Conservation (phyloP, 768 basidiomycete genomes). For the Phlebiopsis gigantea region DNA sequence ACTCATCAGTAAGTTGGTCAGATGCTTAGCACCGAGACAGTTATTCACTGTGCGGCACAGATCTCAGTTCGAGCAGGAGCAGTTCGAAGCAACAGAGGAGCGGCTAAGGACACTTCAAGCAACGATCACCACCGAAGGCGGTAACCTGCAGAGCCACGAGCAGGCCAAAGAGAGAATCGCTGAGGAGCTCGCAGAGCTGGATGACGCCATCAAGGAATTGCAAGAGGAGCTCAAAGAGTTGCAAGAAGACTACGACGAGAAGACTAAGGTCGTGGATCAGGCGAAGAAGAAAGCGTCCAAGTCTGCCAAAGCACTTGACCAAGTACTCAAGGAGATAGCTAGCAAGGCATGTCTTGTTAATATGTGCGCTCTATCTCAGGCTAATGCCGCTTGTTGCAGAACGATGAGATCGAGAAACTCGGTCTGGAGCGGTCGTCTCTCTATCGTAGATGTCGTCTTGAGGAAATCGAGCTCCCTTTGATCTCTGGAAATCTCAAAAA, state of each 20-base stretch:
- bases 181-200: slow-evolving; percentile 54
- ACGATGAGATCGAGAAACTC: slow-evolving; percentile 88
- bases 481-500: slow-evolving; percentile 69
- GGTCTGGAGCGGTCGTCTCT: slow-evolving; percentile 79
- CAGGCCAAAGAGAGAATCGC: slow-evolving; percentile 49
- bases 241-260: slow-evolving; percentile 66
- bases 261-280: slow-evolving; percentile 67
- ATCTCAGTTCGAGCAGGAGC: slow-evolving; percentile 75
- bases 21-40: neutral
- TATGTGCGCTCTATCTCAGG: too few relatives aligned
- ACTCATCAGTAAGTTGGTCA: slow-evolving; percentile 54
- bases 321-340: slow-evolving; percentile 87
- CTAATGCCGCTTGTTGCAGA: slow-evolving; percentile 33
- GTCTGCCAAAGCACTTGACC: slow-evolving; percentile 74
- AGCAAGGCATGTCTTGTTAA: slow-evolving; percentile 43
- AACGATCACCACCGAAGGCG: slow-evolving; percentile 46
- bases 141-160: slow-evolving; percentile 47
- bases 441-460: slow-evolving; percentile 90
- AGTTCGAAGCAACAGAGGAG: slow-evolving; percentile 57
- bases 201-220: slow-evolving; percentile 49
- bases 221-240: slow-evolving; percentile 57
- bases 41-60: slow-evolving; percentile 36
- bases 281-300: slow-evolving; percentile 67
- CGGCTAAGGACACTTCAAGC: slow-evolving; percentile 53
- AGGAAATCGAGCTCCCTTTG: slow-evolving; percentile 84